Evolutionary conservation across 192 early-diverging fungal species (phyloP).

Genomic region (Podila minutissima): DNA sequence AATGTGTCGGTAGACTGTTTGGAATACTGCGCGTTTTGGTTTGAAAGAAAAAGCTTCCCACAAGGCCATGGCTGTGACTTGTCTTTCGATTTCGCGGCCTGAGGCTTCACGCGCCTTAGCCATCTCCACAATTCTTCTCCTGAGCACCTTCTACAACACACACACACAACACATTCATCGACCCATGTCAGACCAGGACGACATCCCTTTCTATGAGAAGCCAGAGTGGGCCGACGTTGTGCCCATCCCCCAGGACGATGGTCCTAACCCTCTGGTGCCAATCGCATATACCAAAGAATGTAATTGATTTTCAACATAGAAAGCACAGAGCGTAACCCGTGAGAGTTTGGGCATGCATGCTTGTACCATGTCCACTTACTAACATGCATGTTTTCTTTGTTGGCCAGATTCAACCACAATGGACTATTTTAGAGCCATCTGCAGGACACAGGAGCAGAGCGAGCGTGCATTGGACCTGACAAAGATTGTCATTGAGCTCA

Average conservation of each 20-base stretch:
- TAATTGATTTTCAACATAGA: constrained; percentile 35
- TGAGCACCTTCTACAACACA: no score
- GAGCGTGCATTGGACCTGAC: constrained; percentile 87
- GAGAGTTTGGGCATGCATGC: neutral
- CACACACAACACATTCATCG: no score
- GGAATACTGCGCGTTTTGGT: no score
- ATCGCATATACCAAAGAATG: constrained; percentile 84
- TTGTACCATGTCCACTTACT: neutral
- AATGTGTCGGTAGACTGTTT: no score
- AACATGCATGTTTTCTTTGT: neutral
- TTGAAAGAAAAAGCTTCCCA: no score
- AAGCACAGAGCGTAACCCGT: no score
- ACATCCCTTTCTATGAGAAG: constrained; percentile 40
- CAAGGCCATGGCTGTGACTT: no score
- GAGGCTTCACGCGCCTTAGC: no score
- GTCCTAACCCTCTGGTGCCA: constrained; percentile 80
- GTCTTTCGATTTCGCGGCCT: no score
- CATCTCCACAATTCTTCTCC: no score
- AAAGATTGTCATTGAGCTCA: constrained; percentile 78
- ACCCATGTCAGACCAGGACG: constrained; percentile 4
- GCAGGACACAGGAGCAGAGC: constrained; percentile 74
- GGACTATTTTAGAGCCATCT: constrained; percentile 89
- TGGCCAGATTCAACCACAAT: constrained; percentile 76
- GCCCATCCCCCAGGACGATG: constrained; percentile 83
- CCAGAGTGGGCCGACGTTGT: constrained; percentile 71